Base-by-base conservation (phyloP, 805 yeast species). In the Cyberlindnera subsufficiens region DNA sequence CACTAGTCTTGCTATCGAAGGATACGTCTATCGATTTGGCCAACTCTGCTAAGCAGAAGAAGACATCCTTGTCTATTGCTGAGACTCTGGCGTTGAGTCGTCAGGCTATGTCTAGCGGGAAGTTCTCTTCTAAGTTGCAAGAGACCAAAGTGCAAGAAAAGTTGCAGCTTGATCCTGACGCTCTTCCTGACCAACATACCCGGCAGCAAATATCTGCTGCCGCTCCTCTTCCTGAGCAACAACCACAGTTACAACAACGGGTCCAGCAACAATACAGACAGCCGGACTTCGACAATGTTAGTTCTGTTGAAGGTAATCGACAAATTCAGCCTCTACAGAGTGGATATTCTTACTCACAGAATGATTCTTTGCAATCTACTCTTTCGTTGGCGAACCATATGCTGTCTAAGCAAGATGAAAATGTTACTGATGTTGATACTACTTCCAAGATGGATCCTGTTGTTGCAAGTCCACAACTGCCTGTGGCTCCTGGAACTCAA, bases 51-150 rank as follows among this genome's bases (percentile, higher is more conserved):
- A 49, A 45, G 30, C 53, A 51, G 39, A 54, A 55, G 49, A 55
- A 55, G 42, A 29, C 65, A 32, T 52, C 69, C 1, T 55, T 77
- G 25, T 73, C 83, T 2, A 77, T 78, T 39, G 83, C 84, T 0
- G 81, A 78, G 49, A 75, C 82, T 3, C 59, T 78, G 49, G 84
- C 84, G 0, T 51, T 75, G 41, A 75, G 74, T 46, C 59, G 82
- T 32, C 67, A 75, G 3, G 63, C 69, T 9, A 71, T 74, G 73
- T 55, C 59, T 1, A 60, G 59, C 46, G 61, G 60, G 4, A 56
- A 54, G 40, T 58, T 52, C 37, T 52, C 53, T 30, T 49, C 60
- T 10, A 55, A 57, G 35, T 30, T 57, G 17, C 53, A 57, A 27
- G 56, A 44, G n/a, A 30, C 40, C 22, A 46, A 46, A 30, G 32